These are phyloP conservation scores for Epithemia pelagica DNA, from an alignment of 108 stramenopile genomes.

Conservation along the genomic window DNA sequence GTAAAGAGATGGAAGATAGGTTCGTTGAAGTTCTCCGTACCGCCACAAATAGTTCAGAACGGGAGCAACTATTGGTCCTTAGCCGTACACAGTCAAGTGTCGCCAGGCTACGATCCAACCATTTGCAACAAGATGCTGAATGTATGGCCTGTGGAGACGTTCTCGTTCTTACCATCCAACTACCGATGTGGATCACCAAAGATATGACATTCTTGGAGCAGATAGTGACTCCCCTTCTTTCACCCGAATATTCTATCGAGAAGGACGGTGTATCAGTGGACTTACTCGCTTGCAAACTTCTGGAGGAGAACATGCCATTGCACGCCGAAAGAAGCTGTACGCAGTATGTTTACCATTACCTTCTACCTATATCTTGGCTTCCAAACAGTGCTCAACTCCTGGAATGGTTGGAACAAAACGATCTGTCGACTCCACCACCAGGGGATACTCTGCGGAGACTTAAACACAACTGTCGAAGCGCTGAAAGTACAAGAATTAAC, in stretches of 20 bases:
- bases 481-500: constrained; percentile 12
- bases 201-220: neutral
- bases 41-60: neutral
- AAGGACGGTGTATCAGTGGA: neutral
- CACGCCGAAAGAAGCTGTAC: constrained; percentile 65
- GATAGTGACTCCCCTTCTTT: neutral
- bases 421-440: constrained; percentile 12
- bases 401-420: constrained; percentile 22
- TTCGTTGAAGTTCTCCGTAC: neutral
- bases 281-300: neutral
- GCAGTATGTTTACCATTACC: constrained; percentile 59
- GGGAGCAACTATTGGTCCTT: neutral
- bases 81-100: constrained; percentile 37
- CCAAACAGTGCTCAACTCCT: constrained; percentile 22
- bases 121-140: constrained; percentile 48
- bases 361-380: constrained; percentile 61
- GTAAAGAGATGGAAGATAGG: neutral
- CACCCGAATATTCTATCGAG: neutral
- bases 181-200: neutral
- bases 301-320: constrained; percentile 20
- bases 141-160: constrained; percentile 32
- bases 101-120: constrained; percentile 39
- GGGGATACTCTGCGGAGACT: constrained; percentile 15
- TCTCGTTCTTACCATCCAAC: constrained; percentile 3
- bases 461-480: constrained; percentile 22